A percentile compares a stretch with the other conserved stretches of the same genome.
Evolutionary conservation across 352 stramenopile genomes (phyloP).

Genomic region (Phytophthora megakarya): DNA sequence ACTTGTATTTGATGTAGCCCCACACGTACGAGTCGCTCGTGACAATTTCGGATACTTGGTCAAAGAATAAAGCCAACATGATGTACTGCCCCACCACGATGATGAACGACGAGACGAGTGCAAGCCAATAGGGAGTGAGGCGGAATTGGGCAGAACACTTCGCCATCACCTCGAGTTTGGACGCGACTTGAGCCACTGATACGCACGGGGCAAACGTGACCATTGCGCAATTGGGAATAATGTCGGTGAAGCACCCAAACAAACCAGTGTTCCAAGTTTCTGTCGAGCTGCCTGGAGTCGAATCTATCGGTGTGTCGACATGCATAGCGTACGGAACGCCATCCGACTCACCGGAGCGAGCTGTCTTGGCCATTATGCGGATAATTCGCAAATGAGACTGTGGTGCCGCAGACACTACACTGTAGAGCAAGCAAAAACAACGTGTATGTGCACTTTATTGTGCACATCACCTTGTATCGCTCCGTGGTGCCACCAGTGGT

Average conservation of each 20-base stretch:
- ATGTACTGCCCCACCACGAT: slow-evolving; percentile 28
- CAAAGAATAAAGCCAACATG: slow-evolving; percentile 33
- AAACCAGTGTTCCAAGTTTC: slow-evolving; percentile 37
- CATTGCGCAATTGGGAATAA: slow-evolving; percentile 47
- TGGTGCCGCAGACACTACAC: too few relatives aligned
- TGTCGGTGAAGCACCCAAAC: slow-evolving; percentile 44
- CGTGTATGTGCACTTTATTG: too few relatives aligned
- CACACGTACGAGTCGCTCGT: slow-evolving; percentile 28
- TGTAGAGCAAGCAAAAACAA: too few relatives aligned
- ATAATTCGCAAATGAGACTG: slow-evolving; percentile 21
- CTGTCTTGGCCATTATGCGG: not conserved
- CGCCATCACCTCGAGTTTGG: slow-evolving; percentile 37
- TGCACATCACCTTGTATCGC: too few relatives aligned
- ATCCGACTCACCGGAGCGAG: slow-evolving; percentile 18
- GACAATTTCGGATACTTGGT: slow-evolving; percentile 29
- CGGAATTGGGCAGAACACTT: slow-evolving; percentile 30
- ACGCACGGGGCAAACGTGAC: slow-evolving; percentile 45
- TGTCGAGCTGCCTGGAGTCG: not conserved
- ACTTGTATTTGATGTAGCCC: slow-evolving; percentile 41
- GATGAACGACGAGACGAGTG: slow-evolving; percentile 22
- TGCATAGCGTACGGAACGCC: slow-evolving; percentile 16
- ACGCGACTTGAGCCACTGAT: slow-evolving; percentile 39
- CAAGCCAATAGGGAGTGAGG: slow-evolving; percentile 28
- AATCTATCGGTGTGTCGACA: not conserved
- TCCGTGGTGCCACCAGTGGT: slow-evolving; percentile 11